These are phyloP conservation scores for Trichoderma endophyticum DNA, from an alignment of 2,329 filamentous ascomycete species.

Conservation along the genomic window DNA sequence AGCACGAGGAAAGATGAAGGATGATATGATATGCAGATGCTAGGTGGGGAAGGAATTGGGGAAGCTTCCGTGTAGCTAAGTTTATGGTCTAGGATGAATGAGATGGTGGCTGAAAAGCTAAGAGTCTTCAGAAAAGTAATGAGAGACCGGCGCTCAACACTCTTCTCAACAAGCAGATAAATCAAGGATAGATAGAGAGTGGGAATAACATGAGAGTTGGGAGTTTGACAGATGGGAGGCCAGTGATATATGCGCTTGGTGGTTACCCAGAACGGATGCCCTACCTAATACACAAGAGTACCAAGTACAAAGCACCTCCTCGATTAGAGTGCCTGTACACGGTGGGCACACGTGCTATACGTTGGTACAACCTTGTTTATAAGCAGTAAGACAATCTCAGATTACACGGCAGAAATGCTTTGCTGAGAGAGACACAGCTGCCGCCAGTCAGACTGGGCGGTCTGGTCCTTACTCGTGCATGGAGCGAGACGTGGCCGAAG, in stretches of 20 bases:
- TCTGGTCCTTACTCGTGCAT: conserved; percentile 2
- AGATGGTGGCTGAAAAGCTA: not conserved
- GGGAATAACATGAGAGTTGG: not conserved
- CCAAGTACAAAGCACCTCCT: not conserved
- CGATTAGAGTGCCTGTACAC: not conserved
- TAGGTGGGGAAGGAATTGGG: conserved; percentile 1
- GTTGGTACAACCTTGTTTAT: conserved; percentile 17
- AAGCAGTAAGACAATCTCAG: conserved; percentile 19
- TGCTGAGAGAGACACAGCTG: not conserved
- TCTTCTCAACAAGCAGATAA: not conserved
- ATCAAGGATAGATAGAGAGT: not conserved
- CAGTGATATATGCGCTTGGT: not conserved
- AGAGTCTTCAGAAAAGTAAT: conserved; percentile 4
- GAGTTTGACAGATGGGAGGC: not conserved
- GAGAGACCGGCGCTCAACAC: conserved; percentile 17
- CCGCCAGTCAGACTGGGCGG: conserved; percentile 1
- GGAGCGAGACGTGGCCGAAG: conserved; percentile 16
- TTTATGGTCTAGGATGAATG: not conserved
- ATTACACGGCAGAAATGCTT: conserved; percentile 18
- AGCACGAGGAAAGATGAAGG: not conserved
- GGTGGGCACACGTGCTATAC: not conserved
- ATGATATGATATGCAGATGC: not conserved
- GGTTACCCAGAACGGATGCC: conserved; percentile 2
- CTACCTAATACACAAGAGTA: not conserved
- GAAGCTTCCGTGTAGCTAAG: not conserved